phyloP scores from a whole-genome alignment of 495 filamentous ascomycete genomes.

The Clavariopsis aquatica region DNA sequence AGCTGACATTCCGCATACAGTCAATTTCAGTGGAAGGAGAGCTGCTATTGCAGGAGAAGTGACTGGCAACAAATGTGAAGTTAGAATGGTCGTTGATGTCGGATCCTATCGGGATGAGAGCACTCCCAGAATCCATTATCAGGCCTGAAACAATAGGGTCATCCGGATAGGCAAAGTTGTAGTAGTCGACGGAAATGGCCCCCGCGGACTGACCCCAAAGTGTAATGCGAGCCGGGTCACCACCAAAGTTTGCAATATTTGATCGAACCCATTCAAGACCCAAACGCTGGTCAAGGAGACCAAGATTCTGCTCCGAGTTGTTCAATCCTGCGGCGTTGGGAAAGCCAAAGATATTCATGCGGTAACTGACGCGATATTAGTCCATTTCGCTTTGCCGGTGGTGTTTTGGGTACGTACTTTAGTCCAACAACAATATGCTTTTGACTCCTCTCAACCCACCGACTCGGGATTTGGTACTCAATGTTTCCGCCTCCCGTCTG shows the following conservation, averaged over 20 bases:
- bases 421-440: constrained; percentile 61
- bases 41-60: constrained; percentile 23
- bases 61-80: constrained; percentile 49
- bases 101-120: constrained; percentile 36
- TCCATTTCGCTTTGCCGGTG: neutral
- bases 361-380: constrained; percentile 49
- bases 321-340: constrained; percentile 51
- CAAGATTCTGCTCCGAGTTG: constrained; percentile 49
- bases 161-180: constrained; percentile 50
- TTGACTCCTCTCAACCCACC: constrained; percentile 49
- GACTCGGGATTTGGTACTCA: constrained; percentile 49
- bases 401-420: constrained; percentile 44
- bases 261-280: constrained; percentile 41
- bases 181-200: constrained; percentile 38
- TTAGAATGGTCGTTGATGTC: constrained; percentile 43
- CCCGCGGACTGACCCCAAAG: constrained; percentile 56
- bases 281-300: constrained; percentile 66
- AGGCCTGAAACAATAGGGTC: constrained; percentile 51
- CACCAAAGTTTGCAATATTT: constrained; percentile 60
- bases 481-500: constrained; percentile 54
- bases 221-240: constrained; percentile 52
- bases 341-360: constrained; percentile 66
- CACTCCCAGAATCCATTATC: constrained; percentile 53
- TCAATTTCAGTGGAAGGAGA: constrained; percentile 17
- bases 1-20: constrained; percentile 31